Evolutionary conservation across 2,329 filamentous ascomycete genomes (phyloP).

Genomic region (Didymella keratinophila): DNA sequence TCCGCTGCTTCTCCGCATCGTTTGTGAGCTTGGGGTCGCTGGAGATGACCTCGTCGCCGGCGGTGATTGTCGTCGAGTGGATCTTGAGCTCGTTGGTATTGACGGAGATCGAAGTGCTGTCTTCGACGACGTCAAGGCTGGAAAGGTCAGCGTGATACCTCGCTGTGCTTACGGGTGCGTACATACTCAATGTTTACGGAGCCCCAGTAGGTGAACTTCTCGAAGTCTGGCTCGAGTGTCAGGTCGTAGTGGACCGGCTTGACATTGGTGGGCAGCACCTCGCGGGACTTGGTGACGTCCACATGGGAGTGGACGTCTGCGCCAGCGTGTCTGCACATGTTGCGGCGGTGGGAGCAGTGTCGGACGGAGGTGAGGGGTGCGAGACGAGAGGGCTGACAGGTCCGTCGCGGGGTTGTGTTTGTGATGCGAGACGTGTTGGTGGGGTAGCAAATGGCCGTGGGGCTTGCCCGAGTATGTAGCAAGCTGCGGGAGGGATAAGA

Average conservation of each 20-base stretch:
- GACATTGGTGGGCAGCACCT: constrained; percentile 90
- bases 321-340: constrained; percentile 73
- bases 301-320: constrained; percentile 63
- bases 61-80: constrained; percentile 72
- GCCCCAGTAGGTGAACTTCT: constrained; percentile 86
- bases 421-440: constrained; percentile 32
- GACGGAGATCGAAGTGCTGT: constrained; percentile 83
- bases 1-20: constrained; percentile 81
- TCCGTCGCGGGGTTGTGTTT: constrained; percentile 36
- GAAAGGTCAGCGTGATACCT: constrained; percentile 30
- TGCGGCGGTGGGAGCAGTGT: constrained; percentile 78
- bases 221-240: constrained; percentile 88
- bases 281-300: constrained; percentile 71
- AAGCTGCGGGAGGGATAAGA: constrained; percentile 27
- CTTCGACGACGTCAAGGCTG: constrained; percentile 81
- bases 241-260: constrained; percentile 92
- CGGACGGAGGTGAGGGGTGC: constrained; percentile 47
- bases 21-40: constrained; percentile 74
- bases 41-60: constrained; percentile 64
- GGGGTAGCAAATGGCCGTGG: constrained; percentile 41
- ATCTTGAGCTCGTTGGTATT: constrained; percentile 90
- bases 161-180: background rate
- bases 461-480: constrained; percentile 34
- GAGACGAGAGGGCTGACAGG: constrained; percentile 28
- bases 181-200: constrained; percentile 79